phyloP scores from a whole-genome alignment of 345 rosid genomes.

The Eucalyptus sp. region DNA sequence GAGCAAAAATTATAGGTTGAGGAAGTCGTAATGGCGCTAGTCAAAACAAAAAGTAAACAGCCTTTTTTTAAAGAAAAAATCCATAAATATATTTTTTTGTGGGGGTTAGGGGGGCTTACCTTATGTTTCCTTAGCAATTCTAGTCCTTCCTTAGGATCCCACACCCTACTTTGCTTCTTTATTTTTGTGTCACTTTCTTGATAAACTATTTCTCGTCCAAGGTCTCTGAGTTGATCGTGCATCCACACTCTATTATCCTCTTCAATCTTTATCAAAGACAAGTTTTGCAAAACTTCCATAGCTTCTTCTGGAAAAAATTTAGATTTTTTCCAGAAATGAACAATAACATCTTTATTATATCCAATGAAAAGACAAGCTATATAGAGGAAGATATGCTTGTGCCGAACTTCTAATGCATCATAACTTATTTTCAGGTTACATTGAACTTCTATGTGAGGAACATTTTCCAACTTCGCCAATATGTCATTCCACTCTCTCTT shows the following conservation, averaged over 20 bases:
- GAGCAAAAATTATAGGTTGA: too few species aligned
- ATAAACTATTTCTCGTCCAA: too few species aligned
- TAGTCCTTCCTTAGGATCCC: too few species aligned
- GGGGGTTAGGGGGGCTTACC: too few species aligned
- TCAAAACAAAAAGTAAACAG: too few species aligned
- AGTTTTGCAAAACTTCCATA: accelerated
- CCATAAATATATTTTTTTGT: too few species aligned
- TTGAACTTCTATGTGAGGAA: accelerated
- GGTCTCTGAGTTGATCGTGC: accelerated
- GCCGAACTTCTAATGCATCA: too few species aligned
- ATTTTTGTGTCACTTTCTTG: accelerated
- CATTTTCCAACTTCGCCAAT: too few species aligned
- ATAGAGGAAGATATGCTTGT: accelerated
- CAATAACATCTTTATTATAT: accelerated
- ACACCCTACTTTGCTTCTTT: accelerated
- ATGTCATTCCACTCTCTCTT: accelerated
- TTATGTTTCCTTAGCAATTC: too few species aligned
- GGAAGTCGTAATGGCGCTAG: accelerated
- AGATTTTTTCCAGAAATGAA: too few species aligned
- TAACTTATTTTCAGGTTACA: accelerated
- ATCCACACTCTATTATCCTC: accelerated
- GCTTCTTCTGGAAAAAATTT: accelerated
- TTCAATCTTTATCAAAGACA: accelerated
- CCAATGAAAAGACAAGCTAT: too few species aligned
- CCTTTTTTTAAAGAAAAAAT: too few species aligned